These are phyloP conservation scores for Pulveroboletus sp. DNA, from an alignment of 768 basidiomycete genomes.

Conservation along the genomic window DNA sequence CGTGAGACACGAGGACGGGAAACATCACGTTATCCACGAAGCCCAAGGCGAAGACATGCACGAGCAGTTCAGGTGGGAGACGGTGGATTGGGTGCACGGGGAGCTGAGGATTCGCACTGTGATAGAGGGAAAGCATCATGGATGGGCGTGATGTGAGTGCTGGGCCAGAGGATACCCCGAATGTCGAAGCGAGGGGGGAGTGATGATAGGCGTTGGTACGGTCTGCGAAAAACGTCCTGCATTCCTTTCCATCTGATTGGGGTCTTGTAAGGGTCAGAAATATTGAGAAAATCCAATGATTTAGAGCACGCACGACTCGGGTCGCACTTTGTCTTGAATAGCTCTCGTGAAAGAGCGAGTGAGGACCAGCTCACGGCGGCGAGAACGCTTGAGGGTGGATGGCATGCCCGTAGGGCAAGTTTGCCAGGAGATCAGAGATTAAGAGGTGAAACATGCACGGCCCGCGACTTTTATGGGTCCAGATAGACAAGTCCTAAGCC, in stretches of 20 bases:
- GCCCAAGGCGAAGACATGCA: conserved; percentile 61
- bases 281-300: background rate
- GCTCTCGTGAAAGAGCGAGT: conserved; percentile 50
- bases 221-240: conserved; percentile 18
- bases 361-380: conserved; percentile 45
- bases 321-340: conserved; percentile 41
- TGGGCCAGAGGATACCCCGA: conserved; percentile 15
- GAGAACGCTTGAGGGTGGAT: conserved; percentile 44
- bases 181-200: conserved; percentile 13
- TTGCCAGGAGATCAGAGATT: conserved; percentile 11
- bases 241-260: conserved; percentile 19
- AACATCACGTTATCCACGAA: conserved; percentile 55
- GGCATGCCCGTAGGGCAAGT: conserved; percentile 33
- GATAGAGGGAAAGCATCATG: conserved; percentile 27
- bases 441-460: conserved; percentile 10
- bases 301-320: conserved; percentile 29
- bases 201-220: conserved; percentile 19
- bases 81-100: conserved; percentile 49
- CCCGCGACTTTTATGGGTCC: conserved; percentile 29
- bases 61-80: conserved; percentile 63
- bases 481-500: conserved; percentile 20
- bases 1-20: conserved; percentile 64
- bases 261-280: conserved; percentile 14
- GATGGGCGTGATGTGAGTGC: conserved; percentile 24
- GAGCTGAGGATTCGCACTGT: conserved; percentile 16